These are phyloP conservation scores for Sequoia sempervirens DNA, from an alignment of 75 land plant species.

Conservation along the genomic window DNA sequence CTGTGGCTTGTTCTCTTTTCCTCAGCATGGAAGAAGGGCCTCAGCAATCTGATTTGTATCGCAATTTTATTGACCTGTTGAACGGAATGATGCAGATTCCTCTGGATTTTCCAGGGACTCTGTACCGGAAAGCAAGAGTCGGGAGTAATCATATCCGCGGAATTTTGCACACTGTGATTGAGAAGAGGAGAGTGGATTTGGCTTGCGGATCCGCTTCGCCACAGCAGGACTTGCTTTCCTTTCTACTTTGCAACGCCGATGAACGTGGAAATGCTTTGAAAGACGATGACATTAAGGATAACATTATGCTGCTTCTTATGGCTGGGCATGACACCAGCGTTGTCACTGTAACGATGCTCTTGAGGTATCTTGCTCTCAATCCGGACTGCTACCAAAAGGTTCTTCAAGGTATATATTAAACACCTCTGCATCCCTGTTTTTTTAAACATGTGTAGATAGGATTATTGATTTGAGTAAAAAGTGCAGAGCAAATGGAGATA, in stretches of 20 bases:
- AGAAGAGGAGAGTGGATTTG: not conserved
- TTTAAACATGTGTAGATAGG: too few relatives aligned
- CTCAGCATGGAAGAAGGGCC: too few relatives aligned
- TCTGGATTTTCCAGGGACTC: too few relatives aligned
- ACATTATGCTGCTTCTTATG: not conserved
- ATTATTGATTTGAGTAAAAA: too few relatives aligned
- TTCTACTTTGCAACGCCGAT: not conserved
- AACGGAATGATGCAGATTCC: too few relatives aligned
- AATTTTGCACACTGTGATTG: not conserved
- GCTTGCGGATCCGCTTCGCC: not conserved
- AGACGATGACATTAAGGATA: not conserved
- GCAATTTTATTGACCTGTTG: too few relatives aligned
- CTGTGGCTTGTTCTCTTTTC: too few relatives aligned
- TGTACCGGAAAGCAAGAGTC: too few relatives aligned
- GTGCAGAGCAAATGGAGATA: too few relatives aligned
- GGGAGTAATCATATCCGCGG: too few relatives aligned
- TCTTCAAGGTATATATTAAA: not conserved
- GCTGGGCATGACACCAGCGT: not conserved
- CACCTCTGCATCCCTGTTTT: too few relatives aligned
- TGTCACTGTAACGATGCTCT: not conserved
- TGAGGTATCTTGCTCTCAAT: not conserved
- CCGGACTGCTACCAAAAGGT: not conserved
- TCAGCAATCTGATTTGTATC: too few relatives aligned
- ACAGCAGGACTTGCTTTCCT: not conserved
- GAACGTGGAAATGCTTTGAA: not conserved